Evolutionary conservation across 179 eudicot genomes (phyloP).

Genomic region (Nepenthes alata): DNA sequence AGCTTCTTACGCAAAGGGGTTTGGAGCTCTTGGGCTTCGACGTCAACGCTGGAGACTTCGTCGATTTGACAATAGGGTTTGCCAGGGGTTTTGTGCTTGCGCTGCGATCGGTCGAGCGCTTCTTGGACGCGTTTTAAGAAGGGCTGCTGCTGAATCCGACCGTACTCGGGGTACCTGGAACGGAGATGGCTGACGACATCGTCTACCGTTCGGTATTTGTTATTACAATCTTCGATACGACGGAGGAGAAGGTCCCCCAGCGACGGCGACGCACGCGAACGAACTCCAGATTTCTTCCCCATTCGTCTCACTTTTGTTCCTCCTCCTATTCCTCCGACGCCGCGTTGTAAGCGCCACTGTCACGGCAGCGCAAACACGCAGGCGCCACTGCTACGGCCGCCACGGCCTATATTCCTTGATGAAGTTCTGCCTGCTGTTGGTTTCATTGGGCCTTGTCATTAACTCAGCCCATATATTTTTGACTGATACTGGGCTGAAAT

Average conservation of each 20-base stretch:
- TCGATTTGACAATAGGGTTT: not conserved
- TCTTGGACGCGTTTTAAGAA: not conserved
- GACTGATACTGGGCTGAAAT: too few relatives aligned
- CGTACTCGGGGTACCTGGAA: slow-evolving; percentile 5
- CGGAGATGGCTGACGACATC: slow-evolving; percentile 8
- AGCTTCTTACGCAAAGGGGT: slow-evolving; percentile 23
- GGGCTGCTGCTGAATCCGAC: not conserved
- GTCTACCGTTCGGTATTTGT: slow-evolving; percentile 2
- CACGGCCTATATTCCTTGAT: too few relatives aligned
- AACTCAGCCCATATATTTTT: too few relatives aligned
- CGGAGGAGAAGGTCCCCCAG: slow-evolving; percentile 6
- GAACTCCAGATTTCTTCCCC: too few relatives aligned
- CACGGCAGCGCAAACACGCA: too few relatives aligned
- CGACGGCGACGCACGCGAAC: too few relatives aligned
- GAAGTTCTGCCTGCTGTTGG: too few relatives aligned
- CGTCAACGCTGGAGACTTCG: slow-evolving; percentile 6
- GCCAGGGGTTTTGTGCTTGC: not conserved
- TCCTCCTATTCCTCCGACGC: too few relatives aligned
- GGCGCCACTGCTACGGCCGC: too few relatives aligned
- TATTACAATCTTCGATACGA: slow-evolving; percentile 1
- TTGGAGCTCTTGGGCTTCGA: not conserved
- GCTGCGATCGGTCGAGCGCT: slow-evolving; percentile 5
- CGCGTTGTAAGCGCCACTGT: too few relatives aligned
- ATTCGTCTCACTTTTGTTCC: too few relatives aligned
- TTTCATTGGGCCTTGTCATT: too few relatives aligned